Evolutionary conservation across 2,329 filamentous ascomycete genomes (phyloP).

Genomic region (Fusarium hostae): DNA sequence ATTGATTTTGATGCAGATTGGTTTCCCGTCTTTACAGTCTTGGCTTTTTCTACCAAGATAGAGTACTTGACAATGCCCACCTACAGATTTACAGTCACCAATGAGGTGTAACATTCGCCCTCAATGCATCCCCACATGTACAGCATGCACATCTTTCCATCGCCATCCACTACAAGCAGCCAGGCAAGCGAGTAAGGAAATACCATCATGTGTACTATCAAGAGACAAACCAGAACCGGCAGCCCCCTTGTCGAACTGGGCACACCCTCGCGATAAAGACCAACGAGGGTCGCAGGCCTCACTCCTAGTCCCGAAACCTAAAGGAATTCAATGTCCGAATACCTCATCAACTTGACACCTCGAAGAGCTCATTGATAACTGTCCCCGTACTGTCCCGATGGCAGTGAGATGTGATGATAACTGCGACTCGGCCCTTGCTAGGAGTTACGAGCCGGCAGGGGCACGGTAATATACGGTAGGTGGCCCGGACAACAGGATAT

Average conservation of each 20-base stretch:
- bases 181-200: conserved; percentile 8
- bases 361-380: conserved; percentile 2
- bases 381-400: conserved; percentile 37
- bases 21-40: conserved; percentile 4
- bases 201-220: neutral
- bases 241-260: neutral
- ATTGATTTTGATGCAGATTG: conserved; percentile 1
- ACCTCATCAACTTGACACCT: neutral
- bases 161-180: conserved; percentile 11
- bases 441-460: conserved; percentile 2
- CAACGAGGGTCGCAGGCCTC: conserved; percentile 20
- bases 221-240: neutral
- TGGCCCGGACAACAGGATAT: neutral
- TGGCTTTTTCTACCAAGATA: conserved; percentile 23
- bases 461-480: conserved; percentile 27
- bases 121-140: conserved; percentile 5
- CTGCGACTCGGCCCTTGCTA: conserved; percentile 2
- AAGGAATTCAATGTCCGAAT: conserved; percentile 39
- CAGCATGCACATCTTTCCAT: conserved; percentile 3
- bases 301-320: conserved; percentile 11
- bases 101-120: conserved; percentile 9
- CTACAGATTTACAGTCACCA: conserved; percentile 8
- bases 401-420: conserved; percentile 8
- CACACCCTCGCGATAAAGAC: conserved; percentile 7
- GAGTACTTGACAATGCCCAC: conserved; percentile 23